phyloP scores from a whole-genome alignment of 2,329 filamentous ascomycete genomes.

The Cladosporium sp. region DNA sequence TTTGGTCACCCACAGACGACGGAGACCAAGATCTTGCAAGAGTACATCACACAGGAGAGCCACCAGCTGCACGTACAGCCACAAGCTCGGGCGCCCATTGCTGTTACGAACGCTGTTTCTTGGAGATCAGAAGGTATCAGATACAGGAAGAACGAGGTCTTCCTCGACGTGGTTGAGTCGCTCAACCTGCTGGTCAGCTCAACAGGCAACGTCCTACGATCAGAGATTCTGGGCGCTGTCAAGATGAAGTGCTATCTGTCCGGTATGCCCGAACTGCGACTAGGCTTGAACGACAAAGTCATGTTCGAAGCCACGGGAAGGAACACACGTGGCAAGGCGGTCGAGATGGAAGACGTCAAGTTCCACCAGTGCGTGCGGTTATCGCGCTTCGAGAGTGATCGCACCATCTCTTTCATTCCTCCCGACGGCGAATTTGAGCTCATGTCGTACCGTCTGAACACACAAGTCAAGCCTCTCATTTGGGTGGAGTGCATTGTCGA shows the following conservation, averaged over 20 bases:
- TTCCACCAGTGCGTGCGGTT: constrained; percentile 98
- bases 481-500: constrained; percentile 99
- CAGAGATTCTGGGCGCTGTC: constrained; percentile 92
- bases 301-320: constrained; percentile 99
- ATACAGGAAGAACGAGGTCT: constrained; percentile 99
- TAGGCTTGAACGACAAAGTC: constrained; percentile 97
- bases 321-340: constrained; percentile 90
- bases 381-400: constrained; percentile 95
- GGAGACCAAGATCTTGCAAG: constrained; percentile 96
- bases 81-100: constrained; percentile 82
- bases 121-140: constrained; percentile 98
- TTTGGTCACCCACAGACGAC: constrained; percentile 99
- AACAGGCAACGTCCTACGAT: constrained; percentile 91
- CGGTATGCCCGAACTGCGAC: constrained; percentile 92
- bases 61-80: constrained; percentile 93
- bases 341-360: constrained; percentile 99
- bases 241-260: constrained; percentile 99
- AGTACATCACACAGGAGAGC: constrained; percentile 95
- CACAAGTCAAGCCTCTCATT: constrained; percentile 95
- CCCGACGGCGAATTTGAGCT: constrained; percentile 98
- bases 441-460: constrained; percentile 98
- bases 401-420: constrained; percentile 97
- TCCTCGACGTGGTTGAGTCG: constrained; percentile 94
- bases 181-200: constrained; percentile 93
- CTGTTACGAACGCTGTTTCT: constrained; percentile 95